Conservation (phyloP, 2,329 filamentous ascomycete genomes). For the Xylariales sp. region DNA sequence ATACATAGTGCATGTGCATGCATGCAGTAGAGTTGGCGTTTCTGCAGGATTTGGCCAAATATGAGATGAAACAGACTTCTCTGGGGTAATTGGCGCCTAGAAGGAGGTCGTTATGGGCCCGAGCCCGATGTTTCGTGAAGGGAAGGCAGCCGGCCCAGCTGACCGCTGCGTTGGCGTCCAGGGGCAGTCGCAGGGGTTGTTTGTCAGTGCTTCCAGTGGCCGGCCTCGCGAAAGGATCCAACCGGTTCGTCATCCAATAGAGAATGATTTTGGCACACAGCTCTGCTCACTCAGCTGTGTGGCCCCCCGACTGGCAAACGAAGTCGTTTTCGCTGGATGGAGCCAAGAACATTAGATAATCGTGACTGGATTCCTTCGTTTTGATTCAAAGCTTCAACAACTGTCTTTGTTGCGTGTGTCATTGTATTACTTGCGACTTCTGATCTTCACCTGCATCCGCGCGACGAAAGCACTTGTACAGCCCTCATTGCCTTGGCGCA, state of each 20-base stretch:
- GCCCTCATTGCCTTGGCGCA: slow-evolving; percentile 2
- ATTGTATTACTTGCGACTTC: background rate
- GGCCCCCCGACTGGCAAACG: too few relatives aligned
- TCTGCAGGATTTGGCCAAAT: too few relatives aligned
- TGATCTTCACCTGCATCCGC: background rate
- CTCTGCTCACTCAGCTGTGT: too few relatives aligned
- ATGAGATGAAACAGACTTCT: background rate
- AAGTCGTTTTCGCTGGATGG: too few relatives aligned
- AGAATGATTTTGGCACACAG: too few relatives aligned
- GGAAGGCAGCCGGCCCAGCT: background rate
- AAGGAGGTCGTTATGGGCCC: background rate
- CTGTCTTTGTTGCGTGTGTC: too few relatives aligned
- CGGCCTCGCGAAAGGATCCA: background rate
- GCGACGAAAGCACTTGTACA: background rate
- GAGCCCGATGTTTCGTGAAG: background rate
- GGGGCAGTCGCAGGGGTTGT: background rate
- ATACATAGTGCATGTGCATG: too few relatives aligned
- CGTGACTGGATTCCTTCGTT: background rate
- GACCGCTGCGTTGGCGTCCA: background rate
- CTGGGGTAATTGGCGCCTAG: background rate
- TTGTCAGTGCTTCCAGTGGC: background rate
- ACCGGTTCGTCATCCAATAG: background rate
- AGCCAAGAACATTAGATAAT: too few relatives aligned
- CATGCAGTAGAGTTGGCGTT: too few relatives aligned
- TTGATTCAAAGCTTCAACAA: too few relatives aligned